A percentile compares a stretch with the other conserved stretches of the same genome.
These are phyloP conservation scores for Beauveria asiatica DNA, from an alignment of 2,329 filamentous ascomycete species.

Conservation along the genomic window DNA sequence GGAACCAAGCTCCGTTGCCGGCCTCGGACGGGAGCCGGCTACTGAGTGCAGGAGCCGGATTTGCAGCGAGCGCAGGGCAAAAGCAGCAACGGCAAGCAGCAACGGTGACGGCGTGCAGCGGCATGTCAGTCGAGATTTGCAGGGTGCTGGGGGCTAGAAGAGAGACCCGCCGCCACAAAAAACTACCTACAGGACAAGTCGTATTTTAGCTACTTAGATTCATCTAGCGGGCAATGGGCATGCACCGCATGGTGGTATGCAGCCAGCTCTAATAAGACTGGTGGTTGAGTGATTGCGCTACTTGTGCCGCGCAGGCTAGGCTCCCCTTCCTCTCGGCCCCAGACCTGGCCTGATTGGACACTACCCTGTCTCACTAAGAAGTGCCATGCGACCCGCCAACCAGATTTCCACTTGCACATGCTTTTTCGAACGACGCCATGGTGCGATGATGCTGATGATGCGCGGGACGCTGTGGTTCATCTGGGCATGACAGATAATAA, in stretches of 20 bases:
- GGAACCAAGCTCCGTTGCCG: conserved; percentile 1
- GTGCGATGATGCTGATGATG: neutral
- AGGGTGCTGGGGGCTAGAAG: neutral
- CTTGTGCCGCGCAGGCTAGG: neutral
- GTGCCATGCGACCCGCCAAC: neutral
- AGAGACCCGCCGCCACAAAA: conserved; percentile 2
- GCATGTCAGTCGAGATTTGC: neutral
- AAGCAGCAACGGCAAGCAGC: neutral
- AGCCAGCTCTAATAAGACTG: no score
- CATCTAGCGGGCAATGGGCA: no score
- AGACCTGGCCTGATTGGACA: neutral
- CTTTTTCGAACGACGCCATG: neutral
- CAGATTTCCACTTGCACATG: conserved; percentile 6
- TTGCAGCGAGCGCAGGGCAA: no score
- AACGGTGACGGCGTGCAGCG: neutral
- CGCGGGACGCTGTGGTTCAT: neutral
- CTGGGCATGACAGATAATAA: no score
- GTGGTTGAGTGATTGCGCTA: no score
- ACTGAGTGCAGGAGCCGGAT: neutral
- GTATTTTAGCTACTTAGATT: neutral
- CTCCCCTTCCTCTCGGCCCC: neutral
- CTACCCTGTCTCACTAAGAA: neutral
- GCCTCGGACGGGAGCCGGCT: conserved; percentile 2
- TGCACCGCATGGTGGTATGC: no score
- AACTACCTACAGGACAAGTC: neutral